These are phyloP conservation scores for Lepidium aucheri DNA, from an alignment of 345 rosid species.

Conservation along the genomic window DNA sequence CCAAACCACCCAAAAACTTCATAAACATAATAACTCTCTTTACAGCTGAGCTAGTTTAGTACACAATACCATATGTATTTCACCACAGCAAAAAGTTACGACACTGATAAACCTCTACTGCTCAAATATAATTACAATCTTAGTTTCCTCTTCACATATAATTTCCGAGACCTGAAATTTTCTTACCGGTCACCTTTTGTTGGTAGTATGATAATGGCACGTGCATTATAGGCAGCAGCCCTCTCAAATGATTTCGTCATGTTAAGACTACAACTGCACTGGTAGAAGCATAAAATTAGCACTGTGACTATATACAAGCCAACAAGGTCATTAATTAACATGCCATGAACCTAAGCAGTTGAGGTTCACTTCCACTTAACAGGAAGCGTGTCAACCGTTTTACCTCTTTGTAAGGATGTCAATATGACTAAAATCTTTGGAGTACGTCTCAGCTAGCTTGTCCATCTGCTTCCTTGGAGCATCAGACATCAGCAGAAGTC, in stretches of 20 bases:
- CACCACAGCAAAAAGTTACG: background rate
- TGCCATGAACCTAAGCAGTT: background rate
- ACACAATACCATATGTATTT: background rate
- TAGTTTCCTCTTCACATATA: background rate
- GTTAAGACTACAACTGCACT: slow-evolving; percentile 88
- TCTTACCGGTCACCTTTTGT: slow-evolving; percentile 74
- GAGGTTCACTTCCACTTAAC: background rate
- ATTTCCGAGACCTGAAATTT: background rate
- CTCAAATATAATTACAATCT: too few species aligned
- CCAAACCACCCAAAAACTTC: background rate
- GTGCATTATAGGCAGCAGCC: slow-evolving; percentile 82
- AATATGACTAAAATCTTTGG: slow-evolving; percentile 76
- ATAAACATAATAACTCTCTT: background rate
- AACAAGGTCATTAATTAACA: background rate
- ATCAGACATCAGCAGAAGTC: slow-evolving; percentile 93
- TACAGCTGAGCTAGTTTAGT: background rate
- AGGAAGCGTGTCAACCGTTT: background rate
- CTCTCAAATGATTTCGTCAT: slow-evolving; percentile 83
- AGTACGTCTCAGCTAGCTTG: slow-evolving; percentile 59
- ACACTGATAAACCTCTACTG: too few species aligned
- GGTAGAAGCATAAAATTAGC: slow-evolving; percentile 23
- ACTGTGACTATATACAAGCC: background rate
- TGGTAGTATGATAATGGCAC: slow-evolving; percentile 86
- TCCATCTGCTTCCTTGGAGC: slow-evolving; percentile 96
- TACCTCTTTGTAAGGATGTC: slow-evolving; percentile 92